Evolutionary conservation across 176 grass and related monocot species (phyloP), one percentile per base, ranked within the genome.

Genomic region (Dactylis glomerata): DNA sequence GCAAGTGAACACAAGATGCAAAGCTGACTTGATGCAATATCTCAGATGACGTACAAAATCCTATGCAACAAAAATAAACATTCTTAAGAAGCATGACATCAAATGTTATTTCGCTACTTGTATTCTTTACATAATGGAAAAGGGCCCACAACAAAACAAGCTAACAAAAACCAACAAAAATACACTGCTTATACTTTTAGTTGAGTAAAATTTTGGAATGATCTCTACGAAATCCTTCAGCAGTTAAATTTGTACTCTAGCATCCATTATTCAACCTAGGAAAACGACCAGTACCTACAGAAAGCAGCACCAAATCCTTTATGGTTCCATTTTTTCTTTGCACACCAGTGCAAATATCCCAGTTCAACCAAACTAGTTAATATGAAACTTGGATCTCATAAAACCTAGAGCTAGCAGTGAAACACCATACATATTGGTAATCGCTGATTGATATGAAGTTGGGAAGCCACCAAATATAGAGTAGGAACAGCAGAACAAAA

Each of bases 21-120:
- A 83, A 42, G 67, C 76, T 70, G 86, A 88, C 75, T 68, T 85
- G 82, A 23, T 27, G 17, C 72, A 86, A 86, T 70, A 89, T 56
- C 75, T 86, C 87, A 54, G 91, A 89, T 46, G 41, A 83, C 24
- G 86, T 86, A 59, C 70, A 86, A 16, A 85, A 5, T 1, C 34
- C 79, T 40, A 91, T 73, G 42, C 57, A 73, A 40, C 33, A 67
- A 74, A 91, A 83, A 81, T 81, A 78, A 23, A 74, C 16, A 28
- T 73, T 73, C 33, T 51, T 80, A 51, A 55, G 2, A 80, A 55
- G 32, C 33, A 41, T 79, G 61, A 27, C 56, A 78, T 26, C 14
- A 41, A 73, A 61, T 23, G 24, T 49, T 83, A 77, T 36, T 47
- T 52, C 24, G 42, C 28, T 37, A 52, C 8, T 24, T 51, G 22